phyloP scores from a whole-genome alignment of 2,329 filamentous ascomycete genomes.

The Tolypocladium tundrense region DNA sequence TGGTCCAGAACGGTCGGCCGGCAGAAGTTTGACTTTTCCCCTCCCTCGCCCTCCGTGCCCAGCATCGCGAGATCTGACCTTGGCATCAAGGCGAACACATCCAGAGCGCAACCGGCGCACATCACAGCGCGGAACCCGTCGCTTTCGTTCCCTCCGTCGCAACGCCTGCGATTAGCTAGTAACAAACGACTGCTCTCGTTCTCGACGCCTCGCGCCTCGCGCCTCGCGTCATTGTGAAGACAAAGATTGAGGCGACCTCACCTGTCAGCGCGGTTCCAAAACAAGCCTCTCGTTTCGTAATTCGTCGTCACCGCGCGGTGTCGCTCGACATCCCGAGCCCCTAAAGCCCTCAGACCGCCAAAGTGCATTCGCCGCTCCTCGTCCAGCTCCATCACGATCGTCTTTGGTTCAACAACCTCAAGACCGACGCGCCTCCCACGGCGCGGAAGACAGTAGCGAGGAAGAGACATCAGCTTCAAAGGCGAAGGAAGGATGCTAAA shows the following conservation, averaged over 20 bases:
- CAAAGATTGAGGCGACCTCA: neutral
- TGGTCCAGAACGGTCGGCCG: constrained; percentile 40
- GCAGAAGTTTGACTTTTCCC: constrained; percentile 10
- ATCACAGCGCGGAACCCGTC: neutral
- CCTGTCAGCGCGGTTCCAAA: neutral
- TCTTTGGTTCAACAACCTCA: constrained; percentile 23
- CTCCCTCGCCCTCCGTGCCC: neutral
- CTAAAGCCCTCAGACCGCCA: constrained; percentile 32
- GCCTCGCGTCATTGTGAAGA: neutral
- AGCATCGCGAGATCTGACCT: neutral
- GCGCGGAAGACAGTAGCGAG: constrained; percentile 16
- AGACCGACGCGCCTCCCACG: constrained; percentile 8
- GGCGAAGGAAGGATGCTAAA: constrained; percentile 21
- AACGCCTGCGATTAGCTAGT: neutral
- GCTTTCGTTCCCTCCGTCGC: neutral
- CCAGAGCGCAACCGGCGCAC: neutral
- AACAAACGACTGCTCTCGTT: neutral
- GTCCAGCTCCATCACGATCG: constrained; percentile 41
- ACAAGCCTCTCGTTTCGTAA: neutral
- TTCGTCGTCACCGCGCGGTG: neutral
- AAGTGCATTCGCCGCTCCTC: constrained; percentile 64
- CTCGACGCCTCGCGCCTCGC: neutral
- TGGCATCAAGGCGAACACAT: neutral
- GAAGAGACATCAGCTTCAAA: constrained; percentile 22
- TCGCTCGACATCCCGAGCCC: neutral